A percentile compares a stretch with the other conserved stretches of the same genome.
Conservation (phyloP, 345 rosid genomes). For the Pseudoturritis turrita region DNA sequence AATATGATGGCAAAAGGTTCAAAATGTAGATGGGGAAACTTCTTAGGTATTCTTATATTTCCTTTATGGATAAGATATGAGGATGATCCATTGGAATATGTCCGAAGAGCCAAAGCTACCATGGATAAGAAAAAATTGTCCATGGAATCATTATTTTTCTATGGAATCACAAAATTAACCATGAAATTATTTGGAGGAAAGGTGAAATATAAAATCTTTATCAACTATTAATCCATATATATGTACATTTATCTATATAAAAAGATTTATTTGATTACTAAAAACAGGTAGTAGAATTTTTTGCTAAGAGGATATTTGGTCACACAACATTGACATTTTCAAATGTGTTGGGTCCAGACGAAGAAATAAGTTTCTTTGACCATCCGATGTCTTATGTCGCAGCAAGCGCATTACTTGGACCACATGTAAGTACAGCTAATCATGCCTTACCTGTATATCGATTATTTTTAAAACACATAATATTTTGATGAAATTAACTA, state of each 20-base stretch:
- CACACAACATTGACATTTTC: constrained; percentile 47
- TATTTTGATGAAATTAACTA: not conserved
- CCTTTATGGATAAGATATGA: constrained; percentile 38
- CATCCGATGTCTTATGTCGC: constrained; percentile 50
- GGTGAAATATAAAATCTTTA: constrained; percentile 4
- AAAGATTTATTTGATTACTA: not conserved
- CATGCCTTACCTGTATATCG: not conserved
- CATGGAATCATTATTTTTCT: constrained; percentile 30
- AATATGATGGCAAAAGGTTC: constrained; percentile 43
- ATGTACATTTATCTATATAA: not conserved
- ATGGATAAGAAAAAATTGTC: constrained; percentile 44
- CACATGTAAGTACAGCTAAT: constrained; percentile 37
- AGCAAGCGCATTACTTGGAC: constrained; percentile 45
- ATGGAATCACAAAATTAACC: not conserved
- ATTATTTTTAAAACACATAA: not conserved
- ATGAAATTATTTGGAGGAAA: constrained; percentile 33
- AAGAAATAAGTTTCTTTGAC: constrained; percentile 47
- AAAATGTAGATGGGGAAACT: constrained; percentile 46
- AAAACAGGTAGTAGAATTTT: constrained; percentile 28
- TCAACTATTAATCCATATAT: not conserved
- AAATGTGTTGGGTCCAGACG: constrained; percentile 45
- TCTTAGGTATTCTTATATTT: constrained; percentile 39
- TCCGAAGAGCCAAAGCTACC: constrained; percentile 39
- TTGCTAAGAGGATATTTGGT: constrained; percentile 25
- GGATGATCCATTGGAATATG: constrained; percentile 44